Percentiles rank a stretch among this genome's conserved stretches.
Conservation (phyloP, 2,329 filamentous ascomycete genomes). For the Xylaria sp. region DNA sequence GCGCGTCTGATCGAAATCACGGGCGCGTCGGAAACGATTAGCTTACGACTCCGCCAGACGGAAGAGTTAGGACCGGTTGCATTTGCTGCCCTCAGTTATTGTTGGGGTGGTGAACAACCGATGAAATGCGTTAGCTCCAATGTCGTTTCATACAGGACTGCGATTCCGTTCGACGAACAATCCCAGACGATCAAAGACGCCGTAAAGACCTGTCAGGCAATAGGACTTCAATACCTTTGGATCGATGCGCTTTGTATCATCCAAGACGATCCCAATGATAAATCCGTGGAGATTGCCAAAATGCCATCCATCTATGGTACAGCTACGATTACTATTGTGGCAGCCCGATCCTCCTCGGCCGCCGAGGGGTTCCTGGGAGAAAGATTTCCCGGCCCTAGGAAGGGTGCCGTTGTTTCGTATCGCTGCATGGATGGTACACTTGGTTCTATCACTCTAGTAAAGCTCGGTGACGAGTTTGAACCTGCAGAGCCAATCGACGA, state of each 20-base stretch:
- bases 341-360: not conserved
- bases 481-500: constrained; percentile 9
- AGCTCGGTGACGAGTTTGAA: not conserved
- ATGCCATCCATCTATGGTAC: constrained; percentile 11
- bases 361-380: not conserved
- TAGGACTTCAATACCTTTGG: constrained; percentile 13
- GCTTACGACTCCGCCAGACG: not conserved
- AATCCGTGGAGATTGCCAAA: constrained; percentile 13
- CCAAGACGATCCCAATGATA: constrained; percentile 9
- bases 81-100: constrained; percentile 1
- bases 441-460: not conserved
- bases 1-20: not conserved
- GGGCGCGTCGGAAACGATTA: not conserved
- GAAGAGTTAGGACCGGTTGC: not conserved
- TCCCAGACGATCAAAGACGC: not conserved
- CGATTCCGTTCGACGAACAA: not conserved
- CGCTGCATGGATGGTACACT: not conserved
- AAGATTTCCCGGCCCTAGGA: not conserved
- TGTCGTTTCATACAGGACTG: not conserved
- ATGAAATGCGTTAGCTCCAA: not conserved
- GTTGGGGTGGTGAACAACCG: not conserved
- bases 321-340: not conserved
- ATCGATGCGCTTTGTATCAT: constrained; percentile 16
- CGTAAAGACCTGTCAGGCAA: not conserved
- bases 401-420: not conserved